These are phyloP conservation scores for Lotmaria passim DNA, from an alignment of 208 protist genomes.

Conservation along the genomic window DNA sequence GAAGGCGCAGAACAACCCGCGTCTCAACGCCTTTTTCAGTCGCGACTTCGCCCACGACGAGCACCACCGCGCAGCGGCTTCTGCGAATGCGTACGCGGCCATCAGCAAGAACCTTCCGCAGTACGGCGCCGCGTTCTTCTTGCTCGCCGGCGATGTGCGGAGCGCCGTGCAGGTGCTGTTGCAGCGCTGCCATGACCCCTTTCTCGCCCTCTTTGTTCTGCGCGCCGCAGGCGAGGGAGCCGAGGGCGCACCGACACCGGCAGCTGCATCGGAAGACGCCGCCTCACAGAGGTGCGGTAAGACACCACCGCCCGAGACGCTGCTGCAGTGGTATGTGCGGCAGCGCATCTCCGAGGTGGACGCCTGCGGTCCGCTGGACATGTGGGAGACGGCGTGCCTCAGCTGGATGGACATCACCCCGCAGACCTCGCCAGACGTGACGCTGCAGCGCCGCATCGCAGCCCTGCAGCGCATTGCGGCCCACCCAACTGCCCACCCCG, in stretches of 20 bases:
- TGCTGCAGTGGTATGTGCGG: constrained; percentile 39
- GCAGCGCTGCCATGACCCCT: constrained; percentile 71
- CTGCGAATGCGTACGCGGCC: constrained; percentile 92
- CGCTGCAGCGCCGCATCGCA: constrained; percentile 32
- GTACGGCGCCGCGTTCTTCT: constrained; percentile 93
- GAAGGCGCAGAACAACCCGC: constrained; percentile 81
- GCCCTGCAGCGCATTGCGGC: constrained; percentile 42
- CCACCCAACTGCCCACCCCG: constrained; percentile 62
- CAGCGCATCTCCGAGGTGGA: constrained; percentile 30
- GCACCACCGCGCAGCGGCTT: constrained; percentile 74
- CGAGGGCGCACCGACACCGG: neutral
- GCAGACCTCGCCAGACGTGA: constrained; percentile 21
- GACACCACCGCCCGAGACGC: constrained; percentile 7
- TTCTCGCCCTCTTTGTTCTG: constrained; percentile 80
- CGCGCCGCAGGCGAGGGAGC: constrained; percentile 41
- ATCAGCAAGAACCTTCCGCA: constrained; percentile 86
- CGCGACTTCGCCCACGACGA: constrained; percentile 81
- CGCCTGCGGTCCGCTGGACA: constrained; percentile 42
- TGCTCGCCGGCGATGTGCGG: constrained; percentile 87
- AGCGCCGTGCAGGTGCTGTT: constrained; percentile 89
- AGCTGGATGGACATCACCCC: constrained; percentile 54
- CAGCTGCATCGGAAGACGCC: neutral
- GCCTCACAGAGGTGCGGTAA: neutral
- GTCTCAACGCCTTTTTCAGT: constrained; percentile 89
- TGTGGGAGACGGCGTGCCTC: constrained; percentile 71